A percentile compares a stretch with the other conserved stretches of the same genome.
These are phyloP conservation scores for Sapria himalayana DNA, from an alignment of 345 rosid species.

Conservation along the genomic window DNA sequence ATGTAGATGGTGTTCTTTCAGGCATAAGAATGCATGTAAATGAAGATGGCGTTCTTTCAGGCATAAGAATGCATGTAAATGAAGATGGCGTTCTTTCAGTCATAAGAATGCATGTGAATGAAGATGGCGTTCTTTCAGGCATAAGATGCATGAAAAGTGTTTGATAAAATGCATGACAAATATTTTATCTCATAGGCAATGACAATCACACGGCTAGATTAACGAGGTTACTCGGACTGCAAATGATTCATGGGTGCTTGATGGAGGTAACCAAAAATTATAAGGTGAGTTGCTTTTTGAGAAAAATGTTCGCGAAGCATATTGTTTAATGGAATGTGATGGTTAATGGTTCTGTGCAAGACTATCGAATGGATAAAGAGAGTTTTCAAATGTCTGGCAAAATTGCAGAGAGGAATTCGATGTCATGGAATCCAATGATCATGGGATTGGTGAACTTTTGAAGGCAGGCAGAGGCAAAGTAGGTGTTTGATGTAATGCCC, in stretches of 20 bases:
- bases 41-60: no score
- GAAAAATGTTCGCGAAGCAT: conserved; percentile 42
- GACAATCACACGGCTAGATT: no score
- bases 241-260: conserved; percentile 38
- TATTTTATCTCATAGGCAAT: no score
- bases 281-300: conserved; percentile 44
- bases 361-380: conserved; percentile 20
- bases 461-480: conserved; percentile 35
- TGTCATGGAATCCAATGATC: conserved; percentile 42
- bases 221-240: conserved; percentile 72
- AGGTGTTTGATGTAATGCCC: conserved; percentile 32
- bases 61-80: no score
- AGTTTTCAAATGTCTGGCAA: conserved; percentile 26
- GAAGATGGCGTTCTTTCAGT: no score
- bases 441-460: conserved; percentile 28
- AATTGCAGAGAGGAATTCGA: conserved; percentile 46
- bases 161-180: conserved; percentile 27
- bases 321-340: conserved; percentile 55
- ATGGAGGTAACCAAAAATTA: conserved; percentile 17
- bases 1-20: no score
- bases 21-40: no score
- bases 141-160: conserved; percentile 35
- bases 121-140: no score
- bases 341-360: conserved; percentile 38
- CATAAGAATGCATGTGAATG: no score